Evolutionary conservation across 2,329 filamentous ascomycete genomes (phyloP), one percentile per base, ranked within the genome.

Genomic region (Scytalidium lignicola): DNA sequence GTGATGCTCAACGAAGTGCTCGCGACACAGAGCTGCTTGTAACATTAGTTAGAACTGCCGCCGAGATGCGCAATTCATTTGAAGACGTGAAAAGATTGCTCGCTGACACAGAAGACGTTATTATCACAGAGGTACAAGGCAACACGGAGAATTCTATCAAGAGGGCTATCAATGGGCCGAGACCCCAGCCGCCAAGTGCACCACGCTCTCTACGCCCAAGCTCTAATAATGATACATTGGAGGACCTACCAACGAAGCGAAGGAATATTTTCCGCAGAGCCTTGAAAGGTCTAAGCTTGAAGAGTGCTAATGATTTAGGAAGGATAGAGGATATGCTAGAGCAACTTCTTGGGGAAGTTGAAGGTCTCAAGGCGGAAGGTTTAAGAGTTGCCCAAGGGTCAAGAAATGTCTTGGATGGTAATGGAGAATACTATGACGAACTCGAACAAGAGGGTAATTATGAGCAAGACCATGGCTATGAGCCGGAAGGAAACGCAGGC

Each of bases 31-130:
- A 99, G 68, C 96, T 99, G 48, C 75, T 99, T 17, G 89, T 96
- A 43, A 92, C 93, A 0, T 80, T 99, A 26, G 93, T 99, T 53
- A 86, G 92, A 51, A 91, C 90, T 48, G 92, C 93, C 3, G 86
- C 93, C 12, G 93, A 99, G 69, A 97, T 97, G 91, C 89, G 92
- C 55, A 95, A 88, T 58, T 95, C 90, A 1, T 95, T 97, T 64
- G 89, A 95, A 57, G 91, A 96, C 60, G 88, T 99, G 78, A 96
- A 93, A 74, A 87, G 85, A 55, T 86, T 95, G 62, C 86, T 99
- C 53, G 86, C 87, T 44, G 87, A 95, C 56, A 92, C 95, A 52
- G 92, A 96, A 62, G 88, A 89, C 51, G 80, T 90, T 62, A 87
- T 97, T 62, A 89, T 96, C 68, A 85, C 87, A 37, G 85, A 88